Conservation (phyloP, 441 rosid species). For the Omphalea diandra region DNA sequence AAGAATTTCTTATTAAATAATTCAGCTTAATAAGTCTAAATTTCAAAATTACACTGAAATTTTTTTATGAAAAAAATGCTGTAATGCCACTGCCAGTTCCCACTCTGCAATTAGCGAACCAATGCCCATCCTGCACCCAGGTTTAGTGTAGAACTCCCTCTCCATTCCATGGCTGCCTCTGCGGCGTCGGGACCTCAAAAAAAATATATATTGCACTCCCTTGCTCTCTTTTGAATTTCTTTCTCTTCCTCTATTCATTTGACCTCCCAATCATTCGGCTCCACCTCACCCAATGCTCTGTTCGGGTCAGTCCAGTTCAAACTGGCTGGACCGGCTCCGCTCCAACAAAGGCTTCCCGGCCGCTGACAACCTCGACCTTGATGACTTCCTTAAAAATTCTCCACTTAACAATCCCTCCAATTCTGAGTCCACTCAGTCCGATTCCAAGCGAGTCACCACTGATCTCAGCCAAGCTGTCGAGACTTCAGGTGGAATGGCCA, state of each 20-base stretch:
- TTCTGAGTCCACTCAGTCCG: conserved; percentile 39
- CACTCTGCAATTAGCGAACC: background rate
- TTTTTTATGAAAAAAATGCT: too few relatives aligned
- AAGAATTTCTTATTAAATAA: too few relatives aligned
- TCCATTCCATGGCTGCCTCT: background rate
- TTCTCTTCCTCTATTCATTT: background rate
- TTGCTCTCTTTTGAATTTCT: background rate
- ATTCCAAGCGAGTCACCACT: conserved; percentile 13
- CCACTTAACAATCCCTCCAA: conserved; percentile 26
- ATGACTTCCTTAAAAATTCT: conserved; percentile 47
- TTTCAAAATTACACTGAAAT: too few relatives aligned
- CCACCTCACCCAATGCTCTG: conserved; percentile 47
- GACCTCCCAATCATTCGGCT: background rate
- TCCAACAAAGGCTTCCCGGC: conserved; percentile 69
- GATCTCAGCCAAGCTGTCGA: conserved; percentile 22
- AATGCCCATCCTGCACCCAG: background rate
- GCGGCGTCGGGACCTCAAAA: background rate
- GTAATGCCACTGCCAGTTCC: background rate
- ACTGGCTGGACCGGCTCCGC: conserved; percentile 90
- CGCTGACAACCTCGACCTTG: conserved; percentile 58
- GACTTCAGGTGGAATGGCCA: conserved; percentile 50
- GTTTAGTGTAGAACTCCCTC: background rate
- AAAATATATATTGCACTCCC: background rate
- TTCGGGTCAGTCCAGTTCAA: conserved; percentile 59
- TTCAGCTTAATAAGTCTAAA: too few relatives aligned